A percentile compares a stretch with the other conserved stretches of the same genome.
Conservation (phyloP, 768 basidiomycete species). For the Mycena galopus region DNA sequence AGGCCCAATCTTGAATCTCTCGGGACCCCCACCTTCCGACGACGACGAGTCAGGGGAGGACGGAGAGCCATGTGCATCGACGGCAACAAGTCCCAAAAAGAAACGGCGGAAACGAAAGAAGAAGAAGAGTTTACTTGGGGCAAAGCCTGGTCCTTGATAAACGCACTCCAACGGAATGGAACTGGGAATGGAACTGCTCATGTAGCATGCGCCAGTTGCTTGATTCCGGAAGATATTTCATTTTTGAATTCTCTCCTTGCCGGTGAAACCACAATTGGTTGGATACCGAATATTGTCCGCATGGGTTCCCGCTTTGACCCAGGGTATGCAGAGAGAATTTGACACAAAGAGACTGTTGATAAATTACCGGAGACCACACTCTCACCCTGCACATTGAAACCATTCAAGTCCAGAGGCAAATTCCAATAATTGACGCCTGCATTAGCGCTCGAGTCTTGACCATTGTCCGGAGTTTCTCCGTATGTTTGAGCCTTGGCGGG, state of each 20-base stretch:
- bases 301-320: no score
- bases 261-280: background rate
- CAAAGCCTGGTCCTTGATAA: conserved; percentile 37
- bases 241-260: background rate
- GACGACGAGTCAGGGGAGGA: conserved; percentile 50
- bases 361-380: no score
- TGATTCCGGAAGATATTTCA: background rate
- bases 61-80: conserved; percentile 32
- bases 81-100: conserved; percentile 58
- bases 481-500: background rate
- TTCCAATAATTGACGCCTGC: no score
- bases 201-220: background rate
- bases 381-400: no score
- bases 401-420: no score
- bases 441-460: no score
- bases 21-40: conserved; percentile 56
- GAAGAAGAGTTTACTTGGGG: conserved; percentile 50
- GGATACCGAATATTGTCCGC: no score
- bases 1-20: conserved; percentile 68
- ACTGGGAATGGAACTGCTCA: conserved; percentile 1
- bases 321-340: background rate
- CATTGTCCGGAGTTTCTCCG: background rate
- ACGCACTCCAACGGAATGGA: background rate
- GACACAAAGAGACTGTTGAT: background rate
- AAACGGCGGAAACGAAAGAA: conserved; percentile 69